Evolutionary conservation across 2,329 filamentous ascomycete genomes (phyloP).

Genomic region (Ilyonectria sp.): DNA sequence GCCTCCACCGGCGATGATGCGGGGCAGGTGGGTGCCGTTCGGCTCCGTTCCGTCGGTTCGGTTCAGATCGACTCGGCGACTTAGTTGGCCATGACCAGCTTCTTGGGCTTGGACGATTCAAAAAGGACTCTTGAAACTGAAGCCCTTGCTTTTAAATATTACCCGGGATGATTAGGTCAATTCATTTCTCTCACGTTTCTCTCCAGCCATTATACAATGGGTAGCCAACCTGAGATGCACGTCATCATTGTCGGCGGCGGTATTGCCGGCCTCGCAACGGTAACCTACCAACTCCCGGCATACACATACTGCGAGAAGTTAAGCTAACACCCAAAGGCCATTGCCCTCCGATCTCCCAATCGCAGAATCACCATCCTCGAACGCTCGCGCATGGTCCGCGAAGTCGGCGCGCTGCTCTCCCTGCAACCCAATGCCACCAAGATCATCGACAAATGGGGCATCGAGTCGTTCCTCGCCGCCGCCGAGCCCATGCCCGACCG

Average conservation of each 20-base stretch:
- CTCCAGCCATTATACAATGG: constrained; percentile 28
- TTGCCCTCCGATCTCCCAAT: constrained; percentile 31
- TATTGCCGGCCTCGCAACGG: constrained; percentile 39
- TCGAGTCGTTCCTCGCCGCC: constrained; percentile 31
- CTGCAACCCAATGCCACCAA: constrained; percentile 43
- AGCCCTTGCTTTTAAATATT: background rate
- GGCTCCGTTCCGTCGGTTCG: constrained; percentile 23
- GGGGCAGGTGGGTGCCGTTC: constrained; percentile 9
- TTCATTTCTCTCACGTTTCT: background rate
- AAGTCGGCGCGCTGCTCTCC: constrained; percentile 41
- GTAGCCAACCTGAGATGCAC: constrained; percentile 39
- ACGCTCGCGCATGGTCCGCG: constrained; percentile 40
- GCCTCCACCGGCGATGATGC: constrained; percentile 16
- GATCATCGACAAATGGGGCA: constrained; percentile 38
- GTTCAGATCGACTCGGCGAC: constrained; percentile 10
- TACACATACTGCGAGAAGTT: background rate
- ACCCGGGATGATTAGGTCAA: background rate
- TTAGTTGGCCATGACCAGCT: background rate
- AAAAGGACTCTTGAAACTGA: background rate
- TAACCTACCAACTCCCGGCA: constrained; percentile 6
- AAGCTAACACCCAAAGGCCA: constrained; percentile 30
- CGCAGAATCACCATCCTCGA: constrained; percentile 42
- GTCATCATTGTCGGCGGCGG: constrained; percentile 42
- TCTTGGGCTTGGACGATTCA: background rate
- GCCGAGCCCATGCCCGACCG: constrained; percentile 38